These are phyloP conservation scores for Claviceps sp. DNA, from an alignment of 2,329 filamentous ascomycete genomes.

Conservation along the genomic window DNA sequence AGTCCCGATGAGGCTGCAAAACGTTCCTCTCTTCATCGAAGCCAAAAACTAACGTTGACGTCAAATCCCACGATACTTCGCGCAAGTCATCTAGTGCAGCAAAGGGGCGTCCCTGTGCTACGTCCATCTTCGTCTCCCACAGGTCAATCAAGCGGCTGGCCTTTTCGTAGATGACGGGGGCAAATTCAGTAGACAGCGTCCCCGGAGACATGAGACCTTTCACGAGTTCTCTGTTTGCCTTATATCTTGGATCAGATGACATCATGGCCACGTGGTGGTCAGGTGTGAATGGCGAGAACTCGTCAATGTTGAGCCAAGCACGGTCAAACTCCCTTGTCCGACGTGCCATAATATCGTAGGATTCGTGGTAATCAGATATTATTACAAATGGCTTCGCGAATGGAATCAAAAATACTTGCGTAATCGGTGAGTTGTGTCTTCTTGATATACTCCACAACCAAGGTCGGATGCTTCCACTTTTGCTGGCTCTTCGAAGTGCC, in stretches of 20 bases:
- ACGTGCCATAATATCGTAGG: background rate
- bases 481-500: background rate
- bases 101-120: conserved; percentile 17
- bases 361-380: background rate
- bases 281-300: background rate
- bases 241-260: conserved; percentile 14
- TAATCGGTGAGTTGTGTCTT: background rate
- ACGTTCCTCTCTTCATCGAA: background rate
- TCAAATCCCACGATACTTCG: conserved; percentile 17
- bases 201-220: conserved; percentile 17
- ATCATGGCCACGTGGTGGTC: conserved; percentile 16
- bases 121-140: conserved; percentile 16
- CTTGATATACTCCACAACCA: background rate
- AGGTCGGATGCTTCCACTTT: background rate
- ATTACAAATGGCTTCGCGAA: background rate
- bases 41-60: conserved; percentile 7
- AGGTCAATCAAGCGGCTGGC: conserved; percentile 16
- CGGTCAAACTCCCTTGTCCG: background rate
- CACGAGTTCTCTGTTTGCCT: conserved; percentile 15
- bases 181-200: conserved; percentile 15
- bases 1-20: background rate
- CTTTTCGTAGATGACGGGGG: conserved; percentile 18
- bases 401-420: background rate
- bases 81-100: conserved; percentile 16
- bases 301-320: background rate